Percentiles rank a stretch among this genome's conserved stretches.
Evolutionary conservation across 148 eudicot species (phyloP).

Genomic region (Silene conica): DNA sequence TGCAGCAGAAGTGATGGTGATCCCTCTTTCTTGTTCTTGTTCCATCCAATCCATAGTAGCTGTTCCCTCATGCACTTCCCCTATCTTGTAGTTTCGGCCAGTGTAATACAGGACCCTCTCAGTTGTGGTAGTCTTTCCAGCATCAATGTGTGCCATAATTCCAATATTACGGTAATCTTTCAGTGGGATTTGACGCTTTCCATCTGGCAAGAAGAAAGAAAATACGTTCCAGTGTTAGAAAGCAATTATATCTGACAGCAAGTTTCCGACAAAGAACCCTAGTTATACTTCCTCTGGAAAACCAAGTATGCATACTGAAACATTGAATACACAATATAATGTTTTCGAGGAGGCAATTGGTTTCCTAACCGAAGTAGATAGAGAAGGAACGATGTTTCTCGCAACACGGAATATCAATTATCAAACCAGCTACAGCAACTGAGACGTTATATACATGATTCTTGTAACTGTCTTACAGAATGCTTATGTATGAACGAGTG

Average conservation of each 20-base stretch:
- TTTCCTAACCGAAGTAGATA: neutral
- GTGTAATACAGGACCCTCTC: constrained; percentile 87
- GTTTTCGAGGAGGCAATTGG: neutral
- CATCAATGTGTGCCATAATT: constrained; percentile 99
- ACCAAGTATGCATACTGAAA: neutral
- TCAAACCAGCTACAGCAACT: neutral
- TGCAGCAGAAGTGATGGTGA: constrained; percentile 98
- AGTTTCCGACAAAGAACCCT: neutral
- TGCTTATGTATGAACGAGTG: neutral
- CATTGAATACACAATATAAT: neutral
- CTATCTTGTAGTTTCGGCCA: constrained; percentile 94
- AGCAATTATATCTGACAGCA: constrained; percentile 7
- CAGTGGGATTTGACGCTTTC: constrained; percentile 64
- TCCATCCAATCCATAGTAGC: constrained; percentile 99
- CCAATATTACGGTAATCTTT: constrained; percentile 92
- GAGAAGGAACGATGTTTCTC: neutral
- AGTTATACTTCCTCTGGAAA: too few species aligned
- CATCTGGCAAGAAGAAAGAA: constrained; percentile 34
- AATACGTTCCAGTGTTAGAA: constrained; percentile 12
- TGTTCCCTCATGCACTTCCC: constrained; percentile 97
- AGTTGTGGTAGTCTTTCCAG: constrained; percentile 97
- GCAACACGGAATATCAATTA: neutral
- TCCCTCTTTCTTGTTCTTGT: constrained; percentile 99
- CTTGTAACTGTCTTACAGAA: neutral
- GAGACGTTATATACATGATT: too few species aligned